These are phyloP conservation scores for Pseudocercospora eumusae DNA, from an alignment of 2,329 filamentous ascomycete genomes.

Conservation along the genomic window DNA sequence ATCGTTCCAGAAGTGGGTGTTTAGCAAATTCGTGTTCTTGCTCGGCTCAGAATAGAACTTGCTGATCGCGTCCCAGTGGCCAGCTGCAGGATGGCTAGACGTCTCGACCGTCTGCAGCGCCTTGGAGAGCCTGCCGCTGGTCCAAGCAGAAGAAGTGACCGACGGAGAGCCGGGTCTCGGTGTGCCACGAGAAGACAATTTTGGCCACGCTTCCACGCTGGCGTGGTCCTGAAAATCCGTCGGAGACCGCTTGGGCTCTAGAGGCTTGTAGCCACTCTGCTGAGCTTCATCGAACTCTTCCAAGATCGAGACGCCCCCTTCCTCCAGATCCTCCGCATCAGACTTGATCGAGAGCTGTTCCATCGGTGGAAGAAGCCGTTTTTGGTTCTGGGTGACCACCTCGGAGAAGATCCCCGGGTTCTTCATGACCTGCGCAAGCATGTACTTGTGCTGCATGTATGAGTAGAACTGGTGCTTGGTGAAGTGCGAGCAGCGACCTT, in stretches of 20 bases:
- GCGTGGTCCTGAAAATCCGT: constrained; percentile 12
- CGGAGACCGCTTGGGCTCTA: constrained; percentile 18
- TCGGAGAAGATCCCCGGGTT: constrained; percentile 31
- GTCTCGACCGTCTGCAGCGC: constrained; percentile 22
- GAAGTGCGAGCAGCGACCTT: constrained; percentile 52
- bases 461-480: constrained; percentile 47
- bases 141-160: constrained; percentile 18
- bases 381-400: constrained; percentile 19
- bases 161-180: background rate
- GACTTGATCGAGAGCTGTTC: constrained; percentile 15
- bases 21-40: constrained; percentile 20
- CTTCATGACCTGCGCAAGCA: constrained; percentile 45
- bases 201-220: background rate
- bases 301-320: constrained; percentile 25
- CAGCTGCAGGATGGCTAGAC: constrained; percentile 9
- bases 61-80: constrained; percentile 20
- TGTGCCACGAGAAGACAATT: background rate
- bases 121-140: constrained; percentile 13
- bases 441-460: constrained; percentile 54
- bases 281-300: constrained; percentile 26
- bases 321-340: constrained; percentile 8
- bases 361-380: background rate
- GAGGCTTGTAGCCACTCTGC: constrained; percentile 25
- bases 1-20: constrained; percentile 25
- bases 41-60: constrained; percentile 5